These are phyloP conservation scores for Rhodotorula toruloides DNA, from an alignment of 768 basidiomycete genomes.

Conservation along the genomic window DNA sequence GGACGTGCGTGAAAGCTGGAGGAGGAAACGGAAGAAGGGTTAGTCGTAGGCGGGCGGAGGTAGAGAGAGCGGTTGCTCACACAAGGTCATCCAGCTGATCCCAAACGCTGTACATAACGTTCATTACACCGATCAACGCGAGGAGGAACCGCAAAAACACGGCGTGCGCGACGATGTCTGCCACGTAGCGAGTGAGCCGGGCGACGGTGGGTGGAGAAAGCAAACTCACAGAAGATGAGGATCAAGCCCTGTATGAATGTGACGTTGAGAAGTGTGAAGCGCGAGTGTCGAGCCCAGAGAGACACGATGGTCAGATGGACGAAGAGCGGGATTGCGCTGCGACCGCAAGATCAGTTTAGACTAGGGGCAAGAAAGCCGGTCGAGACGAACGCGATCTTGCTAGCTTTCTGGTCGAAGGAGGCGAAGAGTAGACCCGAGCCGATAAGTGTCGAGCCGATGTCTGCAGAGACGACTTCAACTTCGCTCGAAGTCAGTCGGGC, in stretches of 20 bases:
- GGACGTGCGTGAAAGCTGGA: background rate
- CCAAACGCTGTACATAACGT: conserved; percentile 33
- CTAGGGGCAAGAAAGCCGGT: too few species aligned
- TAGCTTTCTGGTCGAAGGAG: conserved; percentile 27
- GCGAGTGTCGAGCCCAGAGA: conserved; percentile 19
- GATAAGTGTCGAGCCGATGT: conserved; percentile 32
- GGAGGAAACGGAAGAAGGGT: background rate
- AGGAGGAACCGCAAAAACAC: conserved; percentile 27
- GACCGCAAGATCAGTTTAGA: background rate
- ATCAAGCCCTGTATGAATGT: conserved; percentile 9
- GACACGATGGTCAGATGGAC: conserved; percentile 10
- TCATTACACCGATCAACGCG: conserved; percentile 20
- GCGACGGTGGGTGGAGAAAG: background rate
- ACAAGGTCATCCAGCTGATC: conserved; percentile 33
- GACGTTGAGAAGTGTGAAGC: conserved; percentile 24
- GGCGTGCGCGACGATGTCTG: conserved; percentile 30
- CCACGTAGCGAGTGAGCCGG: background rate
- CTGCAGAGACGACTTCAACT: background rate
- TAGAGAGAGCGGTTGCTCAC: background rate
- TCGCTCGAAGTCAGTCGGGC: background rate
- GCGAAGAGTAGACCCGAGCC: conserved; percentile 28
- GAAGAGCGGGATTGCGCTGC: conserved; percentile 24
- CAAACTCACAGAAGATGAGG: conserved; percentile 12
- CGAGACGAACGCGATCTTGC: conserved; percentile 20
- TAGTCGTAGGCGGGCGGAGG: background rate